Evolutionary conservation across 768 basidiomycete genomes (phyloP), one percentile per base, ranked within the genome.

Genomic region (Strobilomyces echinocephalus): DNA sequence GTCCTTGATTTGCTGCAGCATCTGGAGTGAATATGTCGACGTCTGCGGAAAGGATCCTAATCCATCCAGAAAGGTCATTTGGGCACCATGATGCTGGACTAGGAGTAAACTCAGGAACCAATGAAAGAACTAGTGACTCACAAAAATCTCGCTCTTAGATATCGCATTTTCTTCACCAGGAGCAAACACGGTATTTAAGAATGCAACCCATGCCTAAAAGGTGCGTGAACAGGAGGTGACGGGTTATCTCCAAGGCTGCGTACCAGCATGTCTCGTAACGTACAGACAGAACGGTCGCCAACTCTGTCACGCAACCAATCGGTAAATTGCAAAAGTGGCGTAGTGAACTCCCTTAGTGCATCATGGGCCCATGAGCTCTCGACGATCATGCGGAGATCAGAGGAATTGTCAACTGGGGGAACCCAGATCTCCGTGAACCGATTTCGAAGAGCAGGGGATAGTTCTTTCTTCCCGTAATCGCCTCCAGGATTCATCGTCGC

Each of bases 361-460:
- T 79, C 75, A 47, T 78, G 67, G 42, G 73, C 72, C 92, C 93
- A 97, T 2, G 82, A 77, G 49, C 73, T 79, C 11, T 76, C 71
- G 24, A 98, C 74, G 61, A 99, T 95, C 61, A 89, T 76, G 54
- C 82, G 75, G 8, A 95, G 73, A 66, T 99, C 97, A 6, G 65
- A 62, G 16, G 83, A 76, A 54, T 83, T 77, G 52, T 89, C 83
- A 30, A 97, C 80, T 16, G 84, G 74, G 4, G 95, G 95, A 0
- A 99, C 97, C 95, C 97, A 99, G 31, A 99, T 95, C 69, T 99
- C 97, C 4, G 97, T 99, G 72, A 99, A 99, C 5, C 97, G 84
- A 72, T 98, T 99, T 18, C 97, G 84, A 36, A 99, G 75, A 0
- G 97, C 97, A 31, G 95, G 95, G 2, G 97, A 98, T 2, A 99